Percentiles rank a stretch among this genome's conserved stretches.
These are phyloP conservation scores for Tricholoma sp. DNA, from an alignment of 768 basidiomycete species.

Conservation along the genomic window DNA sequence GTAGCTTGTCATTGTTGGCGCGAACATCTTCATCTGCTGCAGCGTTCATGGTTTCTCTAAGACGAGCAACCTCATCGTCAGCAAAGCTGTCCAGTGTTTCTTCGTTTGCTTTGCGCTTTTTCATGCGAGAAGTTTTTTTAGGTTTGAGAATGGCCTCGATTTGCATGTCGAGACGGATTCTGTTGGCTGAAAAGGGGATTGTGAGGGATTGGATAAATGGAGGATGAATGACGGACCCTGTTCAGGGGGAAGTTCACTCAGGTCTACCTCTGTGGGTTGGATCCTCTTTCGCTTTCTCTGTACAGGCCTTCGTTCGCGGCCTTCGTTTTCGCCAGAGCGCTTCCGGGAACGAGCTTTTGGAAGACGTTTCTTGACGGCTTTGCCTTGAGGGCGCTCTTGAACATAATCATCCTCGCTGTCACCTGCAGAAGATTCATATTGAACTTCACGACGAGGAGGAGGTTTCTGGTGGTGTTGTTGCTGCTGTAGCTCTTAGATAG, in stretches of 20 bases:
- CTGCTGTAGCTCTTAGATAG: conserved; percentile 35
- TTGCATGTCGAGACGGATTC: conserved; percentile 72
- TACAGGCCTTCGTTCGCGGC: conserved; percentile 24
- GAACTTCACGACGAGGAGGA: conserved; percentile 40
- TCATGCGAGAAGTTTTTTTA: conserved; percentile 60
- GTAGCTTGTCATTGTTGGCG: conserved; percentile 72
- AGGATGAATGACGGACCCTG: conserved; percentile 48
- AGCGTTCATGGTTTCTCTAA: conserved; percentile 82
- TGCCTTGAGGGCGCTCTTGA: conserved; percentile 4
- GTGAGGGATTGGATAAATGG: not conserved
- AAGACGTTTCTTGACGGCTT: conserved; percentile 16
- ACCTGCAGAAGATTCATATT: conserved; percentile 45
- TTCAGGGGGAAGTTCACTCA: conserved; percentile 67
- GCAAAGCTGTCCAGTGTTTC: conserved; percentile 83
- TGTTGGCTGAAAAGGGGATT: conserved; percentile 48
- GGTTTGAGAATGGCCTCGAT: conserved; percentile 85
- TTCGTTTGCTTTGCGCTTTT: conserved; percentile 74
- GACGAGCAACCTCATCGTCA: conserved; percentile 85
- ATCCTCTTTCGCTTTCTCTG: conserved; percentile 49
- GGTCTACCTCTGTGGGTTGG: conserved; percentile 54
- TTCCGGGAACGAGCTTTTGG: conserved; percentile 25
- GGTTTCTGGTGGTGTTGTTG: conserved; percentile 28
- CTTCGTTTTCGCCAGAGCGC: conserved; percentile 23
- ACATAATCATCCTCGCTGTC: conserved; percentile 47
- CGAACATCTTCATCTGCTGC: conserved; percentile 84